Evolutionary conservation across 2,329 filamentous ascomycete genomes (phyloP).

Genomic region (Colletotrichum ledebouriae): DNA sequence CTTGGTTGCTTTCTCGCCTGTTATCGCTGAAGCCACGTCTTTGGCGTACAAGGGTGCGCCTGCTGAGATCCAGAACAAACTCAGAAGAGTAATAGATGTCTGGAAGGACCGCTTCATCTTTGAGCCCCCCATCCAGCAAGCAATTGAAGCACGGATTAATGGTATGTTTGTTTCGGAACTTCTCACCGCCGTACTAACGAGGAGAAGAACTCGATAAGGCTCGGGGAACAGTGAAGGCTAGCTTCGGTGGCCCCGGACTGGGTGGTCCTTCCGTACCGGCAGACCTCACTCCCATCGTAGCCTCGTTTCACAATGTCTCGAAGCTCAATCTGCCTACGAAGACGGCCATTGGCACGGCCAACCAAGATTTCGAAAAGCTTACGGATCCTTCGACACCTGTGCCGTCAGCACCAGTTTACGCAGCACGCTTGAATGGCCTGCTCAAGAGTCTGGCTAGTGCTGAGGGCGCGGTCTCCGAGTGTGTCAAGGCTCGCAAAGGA

Average conservation of each 20-base stretch:
- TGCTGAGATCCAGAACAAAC: constrained; percentile 87
- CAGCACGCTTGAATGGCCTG: constrained; percentile 89
- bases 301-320: constrained; percentile 78
- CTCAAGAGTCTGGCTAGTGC: constrained; percentile 90
- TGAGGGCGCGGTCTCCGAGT: constrained; percentile 89
- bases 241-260: constrained; percentile 74
- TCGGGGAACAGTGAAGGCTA: constrained; percentile 64
- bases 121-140: constrained; percentile 81
- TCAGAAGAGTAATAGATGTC: constrained; percentile 91
- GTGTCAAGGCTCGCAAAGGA: constrained; percentile 84
- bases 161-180: constrained; percentile 64
- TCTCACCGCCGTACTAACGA: constrained; percentile 40
- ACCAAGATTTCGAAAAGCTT: constrained; percentile 87
- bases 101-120: constrained; percentile 93
- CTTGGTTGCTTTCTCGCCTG: constrained; percentile 88
- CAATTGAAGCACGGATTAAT: constrained; percentile 83
- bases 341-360: constrained; percentile 76
- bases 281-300: constrained; percentile 82
- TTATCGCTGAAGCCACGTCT: constrained; percentile 91
- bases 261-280: constrained; percentile 73
- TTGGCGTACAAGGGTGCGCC: constrained; percentile 92
- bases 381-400: constrained; percentile 76
- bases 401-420: constrained; percentile 90
- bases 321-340: constrained; percentile 80
- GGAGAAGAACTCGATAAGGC: constrained; percentile 72